phyloP scores from a whole-genome alignment of 2,329 filamentous ascomycete genomes.

The Colletotrichum tabaci region DNA sequence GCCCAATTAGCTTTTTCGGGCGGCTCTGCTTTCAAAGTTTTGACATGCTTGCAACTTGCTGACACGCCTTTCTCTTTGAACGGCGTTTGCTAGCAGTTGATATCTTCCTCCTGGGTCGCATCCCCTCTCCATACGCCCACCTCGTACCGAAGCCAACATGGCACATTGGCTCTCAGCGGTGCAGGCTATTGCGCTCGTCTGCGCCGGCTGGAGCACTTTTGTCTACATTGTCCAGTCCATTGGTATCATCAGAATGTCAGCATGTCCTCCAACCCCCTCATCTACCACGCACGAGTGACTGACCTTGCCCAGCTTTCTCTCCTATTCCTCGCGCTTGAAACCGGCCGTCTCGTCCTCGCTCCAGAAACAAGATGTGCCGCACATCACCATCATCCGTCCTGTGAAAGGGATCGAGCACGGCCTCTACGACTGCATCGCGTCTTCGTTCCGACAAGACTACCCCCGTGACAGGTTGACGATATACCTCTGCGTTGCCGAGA shows the following conservation, averaged over 20 bases:
- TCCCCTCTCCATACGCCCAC: constrained; percentile 5
- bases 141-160: constrained; percentile 20
- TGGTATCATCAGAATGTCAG: constrained; percentile 71
- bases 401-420: constrained; percentile 92
- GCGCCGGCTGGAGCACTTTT: constrained; percentile 67
- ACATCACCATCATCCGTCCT: constrained; percentile 92
- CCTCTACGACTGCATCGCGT: constrained; percentile 92
- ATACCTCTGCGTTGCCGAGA: constrained; percentile 84
- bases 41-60: background rate
- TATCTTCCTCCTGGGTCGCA: constrained; percentile 46
- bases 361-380: constrained; percentile 73
- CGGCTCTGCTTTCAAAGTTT: background rate
- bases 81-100: constrained; percentile 39
- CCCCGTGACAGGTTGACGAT: constrained; percentile 82
- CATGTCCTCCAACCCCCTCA: background rate
- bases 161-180: constrained; percentile 45
- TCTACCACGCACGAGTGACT: background rate
- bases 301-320: constrained; percentile 59
- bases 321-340: constrained; percentile 66
- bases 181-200: constrained; percentile 61
- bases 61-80: background rate
- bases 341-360: constrained; percentile 67
- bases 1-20: background rate
- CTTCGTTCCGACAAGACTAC: constrained; percentile 87
- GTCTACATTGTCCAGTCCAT: constrained; percentile 69